phyloP scores from a whole-genome alignment of 495 filamentous ascomycete genomes.

The Penicillium simplicissimum region DNA sequence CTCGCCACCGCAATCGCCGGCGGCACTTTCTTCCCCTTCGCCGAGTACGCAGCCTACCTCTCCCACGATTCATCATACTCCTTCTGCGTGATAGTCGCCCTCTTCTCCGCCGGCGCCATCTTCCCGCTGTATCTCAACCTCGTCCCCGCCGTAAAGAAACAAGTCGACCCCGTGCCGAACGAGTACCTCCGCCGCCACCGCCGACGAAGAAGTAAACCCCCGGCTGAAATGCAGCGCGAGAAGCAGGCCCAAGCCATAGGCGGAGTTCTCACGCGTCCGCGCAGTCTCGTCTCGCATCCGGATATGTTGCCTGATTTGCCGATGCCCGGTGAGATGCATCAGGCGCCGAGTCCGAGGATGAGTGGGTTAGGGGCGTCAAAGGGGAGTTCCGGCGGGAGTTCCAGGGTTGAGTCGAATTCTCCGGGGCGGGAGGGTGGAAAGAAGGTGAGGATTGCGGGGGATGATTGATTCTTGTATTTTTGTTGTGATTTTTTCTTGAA shows the following conservation, averaged over 20 bases:
- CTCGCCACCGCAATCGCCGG: constrained; percentile 59
- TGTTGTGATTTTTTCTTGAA: not conserved
- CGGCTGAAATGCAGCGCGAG: constrained; percentile 35
- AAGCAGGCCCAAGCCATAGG: constrained; percentile 39
- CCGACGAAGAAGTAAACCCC: constrained; percentile 18
- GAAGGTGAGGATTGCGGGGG: not conserved
- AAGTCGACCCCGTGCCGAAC: constrained; percentile 59
- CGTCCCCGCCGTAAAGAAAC: constrained; percentile 55
- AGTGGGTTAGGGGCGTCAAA: not conserved
- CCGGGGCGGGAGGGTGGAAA: not conserved
- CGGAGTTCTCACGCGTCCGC: constrained; percentile 41
- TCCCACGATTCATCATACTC: constrained; percentile 46
- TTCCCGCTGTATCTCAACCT: constrained; percentile 64
- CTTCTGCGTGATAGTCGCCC: constrained; percentile 58
- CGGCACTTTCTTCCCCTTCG: constrained; percentile 57
- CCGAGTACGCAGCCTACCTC: constrained; percentile 49
- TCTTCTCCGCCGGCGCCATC: constrained; percentile 55
- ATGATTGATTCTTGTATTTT: not conserved
- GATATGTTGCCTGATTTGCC: constrained; percentile 35
- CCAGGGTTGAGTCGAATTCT: not conserved
- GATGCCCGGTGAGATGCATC: constrained; percentile 24
- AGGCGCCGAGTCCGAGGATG: not conserved
- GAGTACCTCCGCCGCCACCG: constrained; percentile 43
- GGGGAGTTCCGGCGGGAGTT: not conserved
- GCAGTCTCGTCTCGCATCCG: constrained; percentile 37